Evolutionary conservation across 2,329 filamentous ascomycete species (phyloP).

Genomic region (Trichoderma guizhouense): DNA sequence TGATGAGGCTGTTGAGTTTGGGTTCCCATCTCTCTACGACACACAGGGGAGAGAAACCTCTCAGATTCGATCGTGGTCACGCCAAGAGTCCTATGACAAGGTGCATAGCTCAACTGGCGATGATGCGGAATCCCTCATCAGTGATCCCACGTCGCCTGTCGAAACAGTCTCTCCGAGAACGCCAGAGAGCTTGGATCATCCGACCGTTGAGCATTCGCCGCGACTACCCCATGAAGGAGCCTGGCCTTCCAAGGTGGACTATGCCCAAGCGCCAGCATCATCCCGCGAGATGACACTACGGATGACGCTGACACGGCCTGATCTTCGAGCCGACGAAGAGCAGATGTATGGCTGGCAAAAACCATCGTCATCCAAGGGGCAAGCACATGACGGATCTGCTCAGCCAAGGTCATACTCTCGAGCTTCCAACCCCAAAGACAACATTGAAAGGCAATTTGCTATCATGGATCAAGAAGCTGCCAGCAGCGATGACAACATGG

Average conservation of each 20-base stretch:
- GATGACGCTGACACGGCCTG: constrained; percentile 90
- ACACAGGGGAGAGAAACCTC: constrained; percentile 31
- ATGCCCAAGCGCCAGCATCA: constrained; percentile 51
- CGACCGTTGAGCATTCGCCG: constrained; percentile 29
- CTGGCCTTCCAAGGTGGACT: constrained; percentile 36
- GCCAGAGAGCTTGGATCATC: constrained; percentile 47
- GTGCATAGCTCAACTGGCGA: constrained; percentile 57
- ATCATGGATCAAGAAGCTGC: constrained; percentile 50
- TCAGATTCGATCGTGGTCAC: constrained; percentile 25
- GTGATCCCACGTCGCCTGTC: constrained; percentile 51
- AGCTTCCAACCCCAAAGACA: constrained; percentile 45
- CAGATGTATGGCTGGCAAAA: constrained; percentile 68
- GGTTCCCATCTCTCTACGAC: constrained; percentile 69
- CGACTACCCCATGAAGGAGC: constrained; percentile 27
- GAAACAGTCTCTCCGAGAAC: constrained; percentile 61
- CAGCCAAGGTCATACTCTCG: constrained; percentile 31
- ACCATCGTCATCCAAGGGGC: constrained; percentile 39
- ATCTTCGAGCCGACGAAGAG: constrained; percentile 73
- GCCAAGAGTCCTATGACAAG: constrained; percentile 34
- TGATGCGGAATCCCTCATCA: constrained; percentile 54
- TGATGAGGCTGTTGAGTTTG: constrained; percentile 91
- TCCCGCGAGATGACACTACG: constrained; percentile 89
- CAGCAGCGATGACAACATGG: constrained; percentile 46
- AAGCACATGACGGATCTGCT: constrained; percentile 33
- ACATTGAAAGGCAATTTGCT: constrained; percentile 51